Conservation (phyloP, 495 filamentous ascomycete species). For the Hyaloscypha variabilis region DNA sequence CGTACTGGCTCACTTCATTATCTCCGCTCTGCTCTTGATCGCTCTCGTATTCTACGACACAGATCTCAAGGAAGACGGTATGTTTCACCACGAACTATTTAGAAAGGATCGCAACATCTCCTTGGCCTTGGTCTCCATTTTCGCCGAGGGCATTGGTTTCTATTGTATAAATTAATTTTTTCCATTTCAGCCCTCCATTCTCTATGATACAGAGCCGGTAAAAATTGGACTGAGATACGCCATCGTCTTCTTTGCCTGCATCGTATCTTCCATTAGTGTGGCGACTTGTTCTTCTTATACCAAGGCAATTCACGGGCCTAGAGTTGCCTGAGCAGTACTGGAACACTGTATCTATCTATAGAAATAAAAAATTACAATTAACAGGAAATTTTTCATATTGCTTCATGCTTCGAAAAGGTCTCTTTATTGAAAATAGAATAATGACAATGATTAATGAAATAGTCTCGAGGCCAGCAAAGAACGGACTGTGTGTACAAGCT, state of each 20-base stretch:
- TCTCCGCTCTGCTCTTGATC: constrained; percentile 28
- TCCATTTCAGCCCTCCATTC: constrained; percentile 28
- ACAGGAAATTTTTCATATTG: no score
- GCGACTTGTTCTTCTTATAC: no score
- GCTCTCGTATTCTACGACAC: constrained; percentile 35
- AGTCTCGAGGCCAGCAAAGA: no score
- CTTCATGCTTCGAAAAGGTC: no score
- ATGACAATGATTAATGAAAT: no score
- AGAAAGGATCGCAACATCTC: constrained; percentile 35
- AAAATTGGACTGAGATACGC: constrained; percentile 30
- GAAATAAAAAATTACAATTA: no score
- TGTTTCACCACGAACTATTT: constrained; percentile 43
- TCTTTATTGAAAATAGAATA: no score
- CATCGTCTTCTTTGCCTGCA: constrained; percentile 32
- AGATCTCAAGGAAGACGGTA: constrained; percentile 37
- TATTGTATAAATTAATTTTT: no score
- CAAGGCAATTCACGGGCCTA: no score
- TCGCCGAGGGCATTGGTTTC: constrained; percentile 38
- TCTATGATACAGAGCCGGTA: constrained; percentile 36
- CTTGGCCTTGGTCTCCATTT: constrained; percentile 34
- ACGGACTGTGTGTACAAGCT: no score
- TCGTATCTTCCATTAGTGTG: constrained; percentile 35
- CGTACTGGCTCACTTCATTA: constrained; percentile 35
- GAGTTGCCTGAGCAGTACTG: no score
- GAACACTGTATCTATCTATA: no score